Percentiles rank a stretch among this genome's conserved stretches.
Conservation (phyloP, 1,139 yeast species). For the Taphrina wiesneri region DNA sequence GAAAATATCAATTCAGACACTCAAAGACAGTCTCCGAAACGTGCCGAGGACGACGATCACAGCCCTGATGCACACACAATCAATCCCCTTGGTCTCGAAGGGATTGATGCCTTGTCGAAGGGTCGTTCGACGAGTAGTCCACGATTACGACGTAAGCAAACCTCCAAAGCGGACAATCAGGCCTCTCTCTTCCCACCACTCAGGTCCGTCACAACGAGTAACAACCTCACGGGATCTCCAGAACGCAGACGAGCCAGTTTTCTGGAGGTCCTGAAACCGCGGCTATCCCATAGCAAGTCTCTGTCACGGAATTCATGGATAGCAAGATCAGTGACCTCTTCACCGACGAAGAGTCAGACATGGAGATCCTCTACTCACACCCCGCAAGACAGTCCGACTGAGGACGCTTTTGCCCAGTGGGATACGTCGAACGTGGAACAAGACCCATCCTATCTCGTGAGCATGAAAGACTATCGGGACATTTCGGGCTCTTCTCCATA, state of each 20-base stretch:
- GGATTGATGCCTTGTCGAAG: not conserved
- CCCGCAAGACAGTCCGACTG: not conserved
- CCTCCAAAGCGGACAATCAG: not conserved
- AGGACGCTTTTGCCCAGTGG: slow-evolving; percentile 29
- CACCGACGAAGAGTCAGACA: not conserved
- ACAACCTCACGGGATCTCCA: not conserved
- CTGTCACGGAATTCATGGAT: slow-evolving; percentile 23
- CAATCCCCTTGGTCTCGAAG: slow-evolving; percentile 3
- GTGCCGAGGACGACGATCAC: not conserved
- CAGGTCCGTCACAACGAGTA: not conserved
- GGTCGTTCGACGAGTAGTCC: not conserved
- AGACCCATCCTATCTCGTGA: slow-evolving; percentile 24
- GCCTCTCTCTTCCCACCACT: not conserved
- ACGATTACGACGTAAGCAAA: not conserved
- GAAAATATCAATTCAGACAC: not conserved
- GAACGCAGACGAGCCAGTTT: slow-evolving; percentile 13
- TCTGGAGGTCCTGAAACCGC: slow-evolving; percentile 17
- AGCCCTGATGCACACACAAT: not conserved
- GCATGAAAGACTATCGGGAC: slow-evolving; percentile 25
- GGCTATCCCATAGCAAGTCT: not conserved
- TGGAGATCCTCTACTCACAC: not conserved
- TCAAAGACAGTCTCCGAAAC: not conserved
- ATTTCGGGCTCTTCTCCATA: slow-evolving; percentile 22
- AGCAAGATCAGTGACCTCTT: not conserved
- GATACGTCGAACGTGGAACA: slow-evolving; percentile 26